A percentile compares a stretch with the other conserved stretches of the same genome.
These are phyloP conservation scores for Gautieria morchelliformis DNA, from an alignment of 768 basidiomycete species.

Conservation along the genomic window DNA sequence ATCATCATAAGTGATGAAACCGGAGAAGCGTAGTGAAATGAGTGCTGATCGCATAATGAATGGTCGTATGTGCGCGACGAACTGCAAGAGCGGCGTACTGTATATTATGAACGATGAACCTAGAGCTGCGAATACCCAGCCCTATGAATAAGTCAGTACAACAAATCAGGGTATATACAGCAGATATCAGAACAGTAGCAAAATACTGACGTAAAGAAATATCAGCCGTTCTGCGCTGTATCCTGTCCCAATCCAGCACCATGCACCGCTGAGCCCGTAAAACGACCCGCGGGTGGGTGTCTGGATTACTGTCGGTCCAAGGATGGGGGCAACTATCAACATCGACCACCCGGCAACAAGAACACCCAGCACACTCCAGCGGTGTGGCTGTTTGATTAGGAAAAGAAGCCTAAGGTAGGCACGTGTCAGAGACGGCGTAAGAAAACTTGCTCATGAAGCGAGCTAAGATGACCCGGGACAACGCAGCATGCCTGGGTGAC, in stretches of 20 bases:
- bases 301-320: constrained; percentile 3
- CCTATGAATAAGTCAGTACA: not conserved
- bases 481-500: too few species aligned
- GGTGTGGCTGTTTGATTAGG: not conserved
- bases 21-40: not conserved
- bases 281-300: not conserved
- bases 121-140: constrained; percentile 3
- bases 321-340: not conserved
- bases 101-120: not conserved
- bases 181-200: too few species aligned
- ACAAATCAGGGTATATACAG: too few species aligned
- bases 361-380: not conserved
- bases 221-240: not conserved
- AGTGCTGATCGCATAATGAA: too few species aligned
- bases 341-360: not conserved
- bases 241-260: constrained; percentile 1
- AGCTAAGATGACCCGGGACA: too few species aligned
- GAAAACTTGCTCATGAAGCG: too few species aligned
- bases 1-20: not conserved
- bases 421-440: not conserved
- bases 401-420: constrained; percentile 1
- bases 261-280: constrained; percentile 1
- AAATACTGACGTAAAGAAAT: not conserved
- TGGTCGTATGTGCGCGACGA: too few species aligned
- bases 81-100: not conserved